Percentiles rank a stretch among this genome's conserved stretches.
These are phyloP conservation scores for Fusarium sp. DNA, from an alignment of 2,329 filamentous ascomycete genomes.

Conservation along the genomic window DNA sequence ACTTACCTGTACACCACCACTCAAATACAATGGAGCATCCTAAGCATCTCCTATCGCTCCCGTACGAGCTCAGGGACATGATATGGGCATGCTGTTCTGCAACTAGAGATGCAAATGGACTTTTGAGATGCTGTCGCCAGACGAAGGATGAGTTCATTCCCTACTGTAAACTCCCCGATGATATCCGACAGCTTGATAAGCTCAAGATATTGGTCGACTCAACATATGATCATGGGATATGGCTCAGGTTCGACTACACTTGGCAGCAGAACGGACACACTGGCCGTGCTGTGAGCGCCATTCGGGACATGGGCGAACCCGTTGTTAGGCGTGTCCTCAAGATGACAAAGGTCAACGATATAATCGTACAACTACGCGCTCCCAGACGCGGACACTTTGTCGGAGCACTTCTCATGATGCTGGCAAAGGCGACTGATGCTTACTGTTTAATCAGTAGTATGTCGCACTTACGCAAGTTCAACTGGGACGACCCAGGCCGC, in stretches of 20 bases:
- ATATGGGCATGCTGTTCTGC: constrained; percentile 12
- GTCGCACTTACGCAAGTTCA: neutral
- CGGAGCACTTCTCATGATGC: constrained; percentile 23
- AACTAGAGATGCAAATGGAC: neutral
- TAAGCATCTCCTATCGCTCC: neutral
- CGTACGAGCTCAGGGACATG: constrained; percentile 26
- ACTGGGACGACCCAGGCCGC: too few species aligned
- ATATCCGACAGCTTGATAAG: neutral
- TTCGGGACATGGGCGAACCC: constrained; percentile 17
- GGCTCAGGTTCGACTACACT: constrained; percentile 25
- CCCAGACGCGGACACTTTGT: constrained; percentile 26
- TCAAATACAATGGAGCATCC: neutral
- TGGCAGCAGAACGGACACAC: neutral
- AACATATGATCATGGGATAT: constrained; percentile 7
- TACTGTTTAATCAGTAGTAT: neutral
- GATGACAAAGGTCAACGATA: constrained; percentile 6
- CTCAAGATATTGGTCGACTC: constrained; percentile 23
- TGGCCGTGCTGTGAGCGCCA: neutral
- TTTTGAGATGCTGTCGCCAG: constrained; percentile 21
- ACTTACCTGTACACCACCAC: neutral
- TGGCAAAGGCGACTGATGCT: constrained; percentile 23
- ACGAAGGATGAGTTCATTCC: constrained; percentile 11
- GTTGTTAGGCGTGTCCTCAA: neutral
- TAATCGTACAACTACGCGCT: neutral
- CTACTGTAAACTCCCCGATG: constrained; percentile 1